Conservation (phyloP, 106 monocot species). For the Apostasia shenzhenica region DNA sequence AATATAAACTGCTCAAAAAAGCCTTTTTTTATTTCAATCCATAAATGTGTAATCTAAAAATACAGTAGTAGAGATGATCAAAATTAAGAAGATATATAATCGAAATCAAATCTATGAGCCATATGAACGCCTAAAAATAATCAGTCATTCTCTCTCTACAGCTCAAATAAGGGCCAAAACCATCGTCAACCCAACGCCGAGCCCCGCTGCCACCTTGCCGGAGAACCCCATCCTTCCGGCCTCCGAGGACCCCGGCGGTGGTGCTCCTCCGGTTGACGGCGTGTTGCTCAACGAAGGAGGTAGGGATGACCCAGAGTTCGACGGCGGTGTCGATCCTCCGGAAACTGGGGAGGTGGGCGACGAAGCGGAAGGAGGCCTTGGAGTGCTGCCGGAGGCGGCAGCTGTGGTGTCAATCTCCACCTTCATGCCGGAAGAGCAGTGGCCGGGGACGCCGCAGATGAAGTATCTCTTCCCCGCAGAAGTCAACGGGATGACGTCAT, state of each 20-base stretch:
- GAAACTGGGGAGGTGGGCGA: background rate
- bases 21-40: too few relatives aligned
- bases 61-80: too few relatives aligned
- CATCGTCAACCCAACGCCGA: background rate
- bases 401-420: constrained; percentile 20
- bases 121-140: too few relatives aligned
- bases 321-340: background rate
- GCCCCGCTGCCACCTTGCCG: background rate
- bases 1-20: too few relatives aligned
- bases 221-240: background rate
- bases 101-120: too few relatives aligned
- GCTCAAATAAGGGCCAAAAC: background rate
- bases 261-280: background rate
- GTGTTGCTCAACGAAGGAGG: background rate
- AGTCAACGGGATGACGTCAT: constrained; percentile 20
- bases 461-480: constrained; percentile 33
- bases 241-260: background rate
- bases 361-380: background rate
- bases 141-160: background rate
- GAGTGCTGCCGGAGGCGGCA: background rate
- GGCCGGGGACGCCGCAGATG: constrained; percentile 39
- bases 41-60: too few relatives aligned
- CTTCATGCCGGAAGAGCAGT: constrained; percentile 47
- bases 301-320: background rate
- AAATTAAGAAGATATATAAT: too few relatives aligned